Percentiles rank a stretch among this genome's conserved stretches.
phyloP scores from a whole-genome alignment of 169 alveolate genomes.

The Plasmodium adleri region DNA sequence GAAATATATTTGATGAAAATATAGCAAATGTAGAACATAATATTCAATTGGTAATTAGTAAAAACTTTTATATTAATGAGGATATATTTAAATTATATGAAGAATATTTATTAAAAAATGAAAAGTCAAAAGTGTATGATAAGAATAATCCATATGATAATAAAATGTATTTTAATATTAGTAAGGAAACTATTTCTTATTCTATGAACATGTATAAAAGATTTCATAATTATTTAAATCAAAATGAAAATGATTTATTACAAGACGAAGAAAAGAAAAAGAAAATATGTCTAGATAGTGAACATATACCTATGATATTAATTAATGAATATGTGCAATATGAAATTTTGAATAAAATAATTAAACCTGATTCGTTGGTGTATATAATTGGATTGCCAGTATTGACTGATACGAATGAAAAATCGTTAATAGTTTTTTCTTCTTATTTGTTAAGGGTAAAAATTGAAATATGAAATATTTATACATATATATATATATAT shows the following conservation, averaged over 20 bases:
- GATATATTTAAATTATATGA: slow-evolving; percentile 36
- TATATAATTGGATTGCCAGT: slow-evolving; percentile 63
- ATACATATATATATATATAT: background rate
- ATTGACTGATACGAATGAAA: slow-evolving; percentile 64
- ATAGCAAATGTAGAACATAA: background rate
- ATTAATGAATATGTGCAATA: slow-evolving; percentile 50
- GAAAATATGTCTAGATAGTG: background rate
- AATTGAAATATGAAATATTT: background rate
- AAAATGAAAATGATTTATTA: background rate
- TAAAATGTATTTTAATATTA: background rate
- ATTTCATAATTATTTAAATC: slow-evolving; percentile 21
- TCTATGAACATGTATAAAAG: slow-evolving; percentile 35
- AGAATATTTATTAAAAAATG: slow-evolving; percentile 16
- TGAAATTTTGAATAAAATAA: slow-evolving; percentile 30
- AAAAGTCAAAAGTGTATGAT: background rate
- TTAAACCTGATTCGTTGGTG: slow-evolving; percentile 51
- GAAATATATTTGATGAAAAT: slow-evolving; percentile 38
- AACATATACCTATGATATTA: slow-evolving; percentile 14
- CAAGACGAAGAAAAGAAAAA: background rate
- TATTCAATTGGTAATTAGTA: slow-evolving; percentile 41
- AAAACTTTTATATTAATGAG: slow-evolving; percentile 61
- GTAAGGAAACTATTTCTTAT: background rate
- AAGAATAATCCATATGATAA: slow-evolving; percentile 1
- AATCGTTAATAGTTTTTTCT: slow-evolving; percentile 61
- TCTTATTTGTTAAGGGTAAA: slow-evolving; percentile 51